Conservation (phyloP, 495 filamentous ascomycete genomes). For the Tuber calosporum region DNA sequence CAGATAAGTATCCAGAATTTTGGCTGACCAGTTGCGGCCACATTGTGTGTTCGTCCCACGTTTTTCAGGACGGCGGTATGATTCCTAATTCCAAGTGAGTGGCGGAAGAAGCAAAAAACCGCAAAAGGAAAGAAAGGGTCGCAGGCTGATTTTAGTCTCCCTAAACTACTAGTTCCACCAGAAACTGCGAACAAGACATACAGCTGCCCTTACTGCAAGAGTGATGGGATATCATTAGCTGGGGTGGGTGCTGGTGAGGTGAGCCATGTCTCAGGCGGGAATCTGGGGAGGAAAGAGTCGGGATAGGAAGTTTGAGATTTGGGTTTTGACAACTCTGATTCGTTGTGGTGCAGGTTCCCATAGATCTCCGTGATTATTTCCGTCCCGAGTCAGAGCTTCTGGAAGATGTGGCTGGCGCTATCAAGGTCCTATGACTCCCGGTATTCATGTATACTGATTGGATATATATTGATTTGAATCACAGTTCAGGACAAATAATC, state of each 20-base stretch:
- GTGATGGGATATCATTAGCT: slow-evolving; percentile 30
- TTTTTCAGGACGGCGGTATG: slow-evolving; percentile 34
- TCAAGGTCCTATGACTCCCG: slow-evolving; percentile 22
- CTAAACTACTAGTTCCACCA: slow-evolving; percentile 19
- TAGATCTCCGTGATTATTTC: slow-evolving; percentile 36
- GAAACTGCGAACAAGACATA: slow-evolving; percentile 29
- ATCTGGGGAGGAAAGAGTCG: slow-evolving; percentile 15
- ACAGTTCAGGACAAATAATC: slow-evolving; percentile 37
- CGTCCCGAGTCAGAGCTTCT: slow-evolving; percentile 36
- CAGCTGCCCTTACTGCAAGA: slow-evolving; percentile 36
- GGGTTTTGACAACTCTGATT: slow-evolving; percentile 7
- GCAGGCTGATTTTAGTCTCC: slow-evolving; percentile 12
- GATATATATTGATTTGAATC: slow-evolving; percentile 15
- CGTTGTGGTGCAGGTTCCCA: slow-evolving; percentile 21
- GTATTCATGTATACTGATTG: background rate
- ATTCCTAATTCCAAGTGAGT: slow-evolving; percentile 6
- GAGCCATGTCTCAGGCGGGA: slow-evolving; percentile 20
- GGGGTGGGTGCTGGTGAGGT: slow-evolving; percentile 36
- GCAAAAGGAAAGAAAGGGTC: background rate
- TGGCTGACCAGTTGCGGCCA: slow-evolving; percentile 39
- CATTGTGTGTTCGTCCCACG: slow-evolving; percentile 34
- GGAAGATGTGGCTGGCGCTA: slow-evolving; percentile 37
- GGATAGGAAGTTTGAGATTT: slow-evolving; percentile 17
- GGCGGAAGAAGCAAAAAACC: background rate
- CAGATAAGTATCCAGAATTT: slow-evolving; percentile 16